These are phyloP conservation scores for Lavandula angustifolia DNA, from an alignment of 257 asterid genomes.

Conservation along the genomic window DNA sequence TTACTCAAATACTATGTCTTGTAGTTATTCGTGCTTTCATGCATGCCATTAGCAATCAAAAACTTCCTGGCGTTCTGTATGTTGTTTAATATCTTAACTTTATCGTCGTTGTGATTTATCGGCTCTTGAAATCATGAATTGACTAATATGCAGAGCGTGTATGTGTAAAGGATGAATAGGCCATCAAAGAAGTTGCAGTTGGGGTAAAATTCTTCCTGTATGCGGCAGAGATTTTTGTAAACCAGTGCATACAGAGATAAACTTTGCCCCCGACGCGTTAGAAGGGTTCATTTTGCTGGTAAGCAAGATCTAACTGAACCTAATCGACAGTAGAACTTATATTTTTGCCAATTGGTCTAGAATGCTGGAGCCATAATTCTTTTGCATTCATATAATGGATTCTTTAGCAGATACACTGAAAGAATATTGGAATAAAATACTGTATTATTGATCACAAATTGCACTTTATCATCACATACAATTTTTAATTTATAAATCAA, in stretches of 20 bases:
- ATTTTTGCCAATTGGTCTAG: slow-evolving; percentile 24
- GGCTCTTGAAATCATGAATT: slow-evolving; percentile 19
- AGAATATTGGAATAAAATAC: slow-evolving; percentile 23
- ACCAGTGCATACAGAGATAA: slow-evolving; percentile 26
- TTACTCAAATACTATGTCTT: no score
- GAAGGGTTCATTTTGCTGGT: background rate
- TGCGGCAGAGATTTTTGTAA: slow-evolving; percentile 26
- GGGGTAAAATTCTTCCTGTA: slow-evolving; percentile 30
- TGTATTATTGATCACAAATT: slow-evolving; percentile 25
- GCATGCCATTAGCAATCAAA: background rate
- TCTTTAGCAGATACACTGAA: slow-evolving; percentile 20
- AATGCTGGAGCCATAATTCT: slow-evolving; percentile 30
- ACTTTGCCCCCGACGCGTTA: background rate
- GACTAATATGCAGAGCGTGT: slow-evolving; percentile 60
- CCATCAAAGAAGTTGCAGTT: slow-evolving; percentile 6
- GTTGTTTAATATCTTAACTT: background rate
- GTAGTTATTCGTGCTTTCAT: background rate
- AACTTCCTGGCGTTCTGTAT: background rate
- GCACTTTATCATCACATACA: background rate
- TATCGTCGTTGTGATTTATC: background rate
- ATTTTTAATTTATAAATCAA: no score
- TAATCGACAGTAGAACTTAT: slow-evolving; percentile 8
- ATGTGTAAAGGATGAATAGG: slow-evolving; percentile 60
- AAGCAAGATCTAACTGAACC: background rate
- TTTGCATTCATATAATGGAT: slow-evolving; percentile 25